Conservation (phyloP, 192 early-diverging fungal genomes). For the Coemansia sp. region DNA sequence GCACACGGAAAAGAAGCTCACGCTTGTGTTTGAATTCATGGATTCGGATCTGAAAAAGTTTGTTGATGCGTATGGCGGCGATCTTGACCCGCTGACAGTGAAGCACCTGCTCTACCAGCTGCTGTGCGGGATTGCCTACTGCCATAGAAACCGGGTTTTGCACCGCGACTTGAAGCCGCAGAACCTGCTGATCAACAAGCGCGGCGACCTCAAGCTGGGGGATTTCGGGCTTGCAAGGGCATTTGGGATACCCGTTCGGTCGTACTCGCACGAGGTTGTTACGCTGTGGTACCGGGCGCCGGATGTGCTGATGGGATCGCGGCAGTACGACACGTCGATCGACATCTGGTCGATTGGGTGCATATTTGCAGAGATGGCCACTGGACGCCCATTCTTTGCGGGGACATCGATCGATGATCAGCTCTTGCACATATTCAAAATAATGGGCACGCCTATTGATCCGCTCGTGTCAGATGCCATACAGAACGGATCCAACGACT, state of each 20-base stretch:
- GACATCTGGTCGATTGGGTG: conserved; percentile 88
- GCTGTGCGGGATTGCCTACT: conserved; percentile 93
- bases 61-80: conserved; percentile 83
- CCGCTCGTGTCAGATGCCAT: conserved; percentile 35
- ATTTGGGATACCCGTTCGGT: conserved; percentile 92
- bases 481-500: conserved; percentile 15
- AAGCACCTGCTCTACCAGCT: conserved; percentile 99
- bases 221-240: conserved; percentile 98
- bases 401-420: conserved; percentile 89
- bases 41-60: conserved; percentile 99
- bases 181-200: conserved; percentile 94
- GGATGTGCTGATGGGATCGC: conserved; percentile 84
- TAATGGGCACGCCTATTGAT: conserved; percentile 79
- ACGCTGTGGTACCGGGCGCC: conserved; percentile 89
- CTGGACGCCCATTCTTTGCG: conserved; percentile 87
- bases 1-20: conserved; percentile 97
- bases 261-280: conserved; percentile 84
- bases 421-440: conserved; percentile 87
- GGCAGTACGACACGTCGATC: conserved; percentile 84
- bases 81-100: conserved; percentile 75
- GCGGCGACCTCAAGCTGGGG: conserved; percentile 76
- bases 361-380: conserved; percentile 88
- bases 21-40: conserved; percentile 97
- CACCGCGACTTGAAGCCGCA: conserved; percentile 92
- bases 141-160: conserved; percentile 93